Conservation (phyloP, 148 eudicot genomes). For the Oxyria digyna region DNA sequence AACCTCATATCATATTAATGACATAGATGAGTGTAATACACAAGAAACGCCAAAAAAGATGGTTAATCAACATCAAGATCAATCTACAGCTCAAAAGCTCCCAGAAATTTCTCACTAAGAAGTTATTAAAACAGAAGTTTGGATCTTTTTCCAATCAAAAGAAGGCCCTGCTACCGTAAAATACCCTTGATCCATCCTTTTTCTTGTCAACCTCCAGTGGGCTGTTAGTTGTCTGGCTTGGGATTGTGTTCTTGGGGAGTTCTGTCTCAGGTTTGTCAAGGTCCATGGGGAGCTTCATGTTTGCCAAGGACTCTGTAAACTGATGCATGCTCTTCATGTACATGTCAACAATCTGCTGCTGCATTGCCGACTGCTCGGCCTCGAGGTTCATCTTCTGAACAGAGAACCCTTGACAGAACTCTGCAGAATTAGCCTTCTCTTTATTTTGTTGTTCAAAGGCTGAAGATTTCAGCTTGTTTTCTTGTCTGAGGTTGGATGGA, state of each 20-base stretch:
- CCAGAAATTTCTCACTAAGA: not conserved
- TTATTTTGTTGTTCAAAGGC: conserved; percentile 14
- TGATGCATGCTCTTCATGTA: conserved; percentile 81
- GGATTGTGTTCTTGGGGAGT: conserved; percentile 10
- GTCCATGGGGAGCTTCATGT: conserved; percentile 81
- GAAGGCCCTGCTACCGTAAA: conserved; percentile 79
- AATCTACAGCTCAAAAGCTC: not conserved
- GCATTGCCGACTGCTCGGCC: conserved; percentile 59
- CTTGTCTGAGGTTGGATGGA: not conserved
- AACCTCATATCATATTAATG: not conserved
- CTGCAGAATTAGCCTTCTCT: not conserved
- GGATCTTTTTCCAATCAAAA: conserved; percentile 20
- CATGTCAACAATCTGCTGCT: conserved; percentile 75
- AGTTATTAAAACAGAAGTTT: not conserved
- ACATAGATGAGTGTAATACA: not conserved
- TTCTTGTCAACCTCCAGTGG: conserved; percentile 32
- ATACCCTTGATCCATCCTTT: conserved; percentile 58
- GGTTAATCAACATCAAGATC: not conserved
- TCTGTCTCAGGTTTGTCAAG: conserved; percentile 24
- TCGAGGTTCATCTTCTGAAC: conserved; percentile 26
- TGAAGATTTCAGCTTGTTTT: not conserved
- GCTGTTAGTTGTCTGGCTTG: not conserved
- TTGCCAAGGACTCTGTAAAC: conserved; percentile 61
- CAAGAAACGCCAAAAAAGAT: not conserved
- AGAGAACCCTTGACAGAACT: conserved; percentile 17